Evolutionary conservation across 2,329 filamentous ascomycete species (phyloP).

Genomic region (Dryadomyces sulphureus): DNA sequence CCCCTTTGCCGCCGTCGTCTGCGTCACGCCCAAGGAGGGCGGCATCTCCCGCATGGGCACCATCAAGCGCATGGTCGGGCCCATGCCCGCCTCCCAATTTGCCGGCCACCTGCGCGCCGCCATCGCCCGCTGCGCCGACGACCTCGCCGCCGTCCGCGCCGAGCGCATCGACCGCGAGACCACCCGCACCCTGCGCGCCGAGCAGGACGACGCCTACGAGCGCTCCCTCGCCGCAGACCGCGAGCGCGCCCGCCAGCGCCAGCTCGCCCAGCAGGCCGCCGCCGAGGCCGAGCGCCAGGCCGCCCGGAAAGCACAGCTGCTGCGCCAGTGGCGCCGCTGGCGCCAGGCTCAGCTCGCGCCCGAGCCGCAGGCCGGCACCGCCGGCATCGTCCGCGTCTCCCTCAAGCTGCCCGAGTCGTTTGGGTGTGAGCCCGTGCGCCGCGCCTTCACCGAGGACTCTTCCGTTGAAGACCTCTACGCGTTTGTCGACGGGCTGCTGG

Average conservation of each 20-base stretch:
- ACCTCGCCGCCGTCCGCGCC: constrained; percentile 60
- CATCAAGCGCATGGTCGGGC: constrained; percentile 62
- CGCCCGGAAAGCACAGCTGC: constrained; percentile 23
- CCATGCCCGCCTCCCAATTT: constrained; percentile 55
- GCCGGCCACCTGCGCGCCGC: constrained; percentile 59
- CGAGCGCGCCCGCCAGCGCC: constrained; percentile 62
- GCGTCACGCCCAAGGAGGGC: constrained; percentile 64
- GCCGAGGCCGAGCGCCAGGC: constrained; percentile 68
- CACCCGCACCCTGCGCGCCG: constrained; percentile 62
- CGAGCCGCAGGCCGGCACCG: constrained; percentile 43
- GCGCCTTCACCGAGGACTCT: constrained; percentile 49
- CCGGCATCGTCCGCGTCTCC: constrained; percentile 58
- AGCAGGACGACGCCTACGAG: constrained; percentile 91
- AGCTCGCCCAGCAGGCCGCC: constrained; percentile 36
- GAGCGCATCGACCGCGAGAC: constrained; percentile 68
- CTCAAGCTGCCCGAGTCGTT: constrained; percentile 44
- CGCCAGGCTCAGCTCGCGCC: constrained; percentile 49
- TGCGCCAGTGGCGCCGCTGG: constrained; percentile 61
- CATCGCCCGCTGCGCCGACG: constrained; percentile 60
- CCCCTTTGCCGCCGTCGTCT: constrained; percentile 75
- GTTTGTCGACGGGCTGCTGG: constrained; percentile 63
- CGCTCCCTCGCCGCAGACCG: constrained; percentile 76
- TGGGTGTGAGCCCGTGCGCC: constrained; percentile 60
- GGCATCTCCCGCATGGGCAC: constrained; percentile 76
- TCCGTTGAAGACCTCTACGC: constrained; percentile 83